Evolutionary conservation across 2,329 filamentous ascomycete genomes (phyloP), one percentile per base, ranked within the genome.

Genomic region (Aspergillus sp.): DNA sequence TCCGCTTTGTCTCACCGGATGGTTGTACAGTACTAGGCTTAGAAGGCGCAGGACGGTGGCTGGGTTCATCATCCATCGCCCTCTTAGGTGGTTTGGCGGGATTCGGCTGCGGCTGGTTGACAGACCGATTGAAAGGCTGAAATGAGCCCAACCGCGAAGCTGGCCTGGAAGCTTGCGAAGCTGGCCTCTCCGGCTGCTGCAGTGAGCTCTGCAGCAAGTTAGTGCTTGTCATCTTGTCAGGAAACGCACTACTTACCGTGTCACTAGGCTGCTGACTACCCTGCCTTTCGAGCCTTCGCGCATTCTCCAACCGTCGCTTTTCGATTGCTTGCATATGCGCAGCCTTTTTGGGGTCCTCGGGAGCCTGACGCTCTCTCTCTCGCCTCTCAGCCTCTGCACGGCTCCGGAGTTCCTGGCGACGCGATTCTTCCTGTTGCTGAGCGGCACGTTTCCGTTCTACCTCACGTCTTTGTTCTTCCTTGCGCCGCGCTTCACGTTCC

Each of bases 401-500:
- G 47, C 83, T 80, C 52, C 79, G 75, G 54, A 80, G 76, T 52
- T 75, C 78, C 56, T 82, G 80, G 36, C 74, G 76, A 52, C 85
- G 81, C 10, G 72, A 71, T 53, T 88, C 83, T 45, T 79, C 75
- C 46, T 79, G 64, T 46, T 65, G 61, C 44, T 73, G 68, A 34
- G 79, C 80, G 42, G 80, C 79, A 49, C 85, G 78, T 69, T 89
- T 88, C 42, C 85, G 82, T 62, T 94, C 88, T 32, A 86, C 72
- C 57, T 94, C 87, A 10, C 82, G 79, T 67, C 94, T 95, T 34
- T 85, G 82, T 19, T 94, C 86, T 6, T 83, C 82, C 60, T 88
- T 91, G 43, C 83, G 81, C 58, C 89, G 83, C 9, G 81, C 80
- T 53, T 89, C 86, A 42, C 82, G 81, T 61, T 94, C 88, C 57